These are phyloP conservation scores for Sanghuangporus weigelae DNA, from an alignment of 1,284 basidiomycete genomes.

Conservation along the genomic window DNA sequence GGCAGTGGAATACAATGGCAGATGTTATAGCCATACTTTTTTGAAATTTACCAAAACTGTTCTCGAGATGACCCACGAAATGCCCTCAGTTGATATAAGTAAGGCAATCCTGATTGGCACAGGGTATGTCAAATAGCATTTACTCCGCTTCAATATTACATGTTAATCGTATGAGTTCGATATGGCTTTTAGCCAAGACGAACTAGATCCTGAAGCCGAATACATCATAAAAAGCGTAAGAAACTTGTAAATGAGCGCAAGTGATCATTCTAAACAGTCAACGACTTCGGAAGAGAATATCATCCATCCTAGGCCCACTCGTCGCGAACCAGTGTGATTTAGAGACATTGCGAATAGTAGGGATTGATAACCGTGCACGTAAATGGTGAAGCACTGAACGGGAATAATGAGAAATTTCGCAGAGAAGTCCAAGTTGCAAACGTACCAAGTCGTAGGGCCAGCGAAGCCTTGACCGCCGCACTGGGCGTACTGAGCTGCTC, in stretches of 20 bases:
- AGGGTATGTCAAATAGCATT: too few relatives aligned
- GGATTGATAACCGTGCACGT: slow-evolving; percentile 30
- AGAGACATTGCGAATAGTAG: slow-evolving; percentile 41
- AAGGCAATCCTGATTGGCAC: too few relatives aligned
- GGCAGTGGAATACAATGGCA: too few relatives aligned
- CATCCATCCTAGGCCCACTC: background rate
- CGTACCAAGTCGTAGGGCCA: slow-evolving; percentile 36
- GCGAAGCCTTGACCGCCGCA: slow-evolving; percentile 39
- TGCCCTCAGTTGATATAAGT: too few relatives aligned
- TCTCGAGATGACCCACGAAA: too few relatives aligned
- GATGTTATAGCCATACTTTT: too few relatives aligned
- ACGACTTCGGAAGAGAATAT: background rate
- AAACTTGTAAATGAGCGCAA: background rate
- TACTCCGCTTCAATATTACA: too few relatives aligned
- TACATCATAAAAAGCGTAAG: background rate
- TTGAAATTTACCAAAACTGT: too few relatives aligned
- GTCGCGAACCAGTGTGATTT: background rate
- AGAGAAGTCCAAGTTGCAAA: background rate
- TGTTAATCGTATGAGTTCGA: too few relatives aligned
- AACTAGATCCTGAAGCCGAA: too few relatives aligned
- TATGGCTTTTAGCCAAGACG: too few relatives aligned
- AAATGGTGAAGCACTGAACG: slow-evolving; percentile 27
- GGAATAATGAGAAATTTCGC: background rate
- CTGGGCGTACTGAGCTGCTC: slow-evolving; percentile 35
- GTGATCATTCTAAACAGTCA: background rate